Percentiles rank a stretch among this genome's conserved stretches.
Evolutionary conservation across 345 rosid genomes (phyloP).

Genomic region (Camelina sativa): DNA sequence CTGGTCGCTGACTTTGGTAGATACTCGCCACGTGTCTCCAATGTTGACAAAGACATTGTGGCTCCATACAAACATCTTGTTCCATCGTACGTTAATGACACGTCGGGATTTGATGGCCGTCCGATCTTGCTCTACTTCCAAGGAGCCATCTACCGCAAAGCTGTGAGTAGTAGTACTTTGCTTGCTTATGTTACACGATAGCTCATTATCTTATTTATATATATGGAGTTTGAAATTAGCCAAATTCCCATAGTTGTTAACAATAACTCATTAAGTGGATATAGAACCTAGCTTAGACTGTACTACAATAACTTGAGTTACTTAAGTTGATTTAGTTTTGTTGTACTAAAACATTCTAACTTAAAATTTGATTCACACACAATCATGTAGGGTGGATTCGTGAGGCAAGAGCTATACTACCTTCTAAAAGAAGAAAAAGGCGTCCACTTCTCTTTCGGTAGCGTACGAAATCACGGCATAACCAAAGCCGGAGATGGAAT

Average conservation of each 20-base stretch:
- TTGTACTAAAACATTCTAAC: no score
- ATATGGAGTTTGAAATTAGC: neutral
- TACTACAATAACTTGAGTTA: no score
- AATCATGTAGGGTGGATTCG: slow-evolving; percentile 73
- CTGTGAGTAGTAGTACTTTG: slow-evolving; percentile 51
- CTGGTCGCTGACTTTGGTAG: slow-evolving; percentile 91
- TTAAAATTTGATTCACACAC: neutral
- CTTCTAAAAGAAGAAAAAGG: slow-evolving; percentile 81
- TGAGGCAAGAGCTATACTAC: slow-evolving; percentile 75
- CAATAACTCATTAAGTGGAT: no score
- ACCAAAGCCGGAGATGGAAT: slow-evolving; percentile 74
- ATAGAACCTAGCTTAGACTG: no score
- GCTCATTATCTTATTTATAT: neutral
- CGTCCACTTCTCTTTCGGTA: slow-evolving; percentile 89
- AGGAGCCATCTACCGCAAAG: slow-evolving; percentile 97
- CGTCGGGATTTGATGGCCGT: slow-evolving; percentile 69
- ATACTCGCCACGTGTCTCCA: slow-evolving; percentile 79
- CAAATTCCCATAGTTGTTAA: no score
- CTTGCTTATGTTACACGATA: neutral
- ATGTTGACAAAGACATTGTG: slow-evolving; percentile 84
- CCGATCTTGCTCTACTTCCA: slow-evolving; percentile 85
- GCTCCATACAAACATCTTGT: slow-evolving; percentile 93
- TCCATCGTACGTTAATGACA: slow-evolving; percentile 60
- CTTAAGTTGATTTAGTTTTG: no score
- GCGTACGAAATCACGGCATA: slow-evolving; percentile 69